A percentile compares a stretch with the other conserved stretches of the same genome.
Evolutionary conservation across 306 rosid genomes (phyloP).

Genomic region (Prunus mongolica): DNA sequence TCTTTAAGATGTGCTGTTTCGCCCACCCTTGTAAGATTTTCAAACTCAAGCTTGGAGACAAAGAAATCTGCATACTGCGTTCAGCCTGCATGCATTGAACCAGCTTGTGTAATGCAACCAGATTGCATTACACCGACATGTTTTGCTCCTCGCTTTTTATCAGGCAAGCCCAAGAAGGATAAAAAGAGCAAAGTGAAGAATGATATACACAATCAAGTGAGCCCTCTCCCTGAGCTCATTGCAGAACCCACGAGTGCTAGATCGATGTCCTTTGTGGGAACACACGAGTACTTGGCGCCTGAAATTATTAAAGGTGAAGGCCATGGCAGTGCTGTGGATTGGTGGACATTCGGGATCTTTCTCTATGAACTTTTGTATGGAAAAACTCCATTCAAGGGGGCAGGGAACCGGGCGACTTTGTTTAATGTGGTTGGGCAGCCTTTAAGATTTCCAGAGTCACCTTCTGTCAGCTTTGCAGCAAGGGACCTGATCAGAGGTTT

Average conservation of each 20-base stretch:
- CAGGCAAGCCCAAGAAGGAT: slow-evolving; percentile 59
- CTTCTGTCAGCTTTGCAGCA: slow-evolving; percentile 91
- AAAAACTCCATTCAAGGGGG: slow-evolving; percentile 89
- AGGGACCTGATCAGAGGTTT: slow-evolving; percentile 90
- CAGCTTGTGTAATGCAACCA: slow-evolving; percentile 78
- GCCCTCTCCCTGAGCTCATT: slow-evolving; percentile 80
- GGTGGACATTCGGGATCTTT: slow-evolving; percentile 99
- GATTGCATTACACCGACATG: slow-evolving; percentile 84
- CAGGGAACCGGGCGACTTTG: slow-evolving; percentile 80
- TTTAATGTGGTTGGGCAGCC: slow-evolving; percentile 95
- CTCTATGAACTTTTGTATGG: slow-evolving; percentile 92
- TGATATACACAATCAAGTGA: slow-evolving; percentile 62
- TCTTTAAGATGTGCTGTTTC: slow-evolving; percentile 86
- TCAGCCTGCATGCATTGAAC: slow-evolving; percentile 80
- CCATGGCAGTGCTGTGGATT: slow-evolving; percentile 97
- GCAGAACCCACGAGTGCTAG: slow-evolving; percentile 92
- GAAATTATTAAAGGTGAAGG: slow-evolving; percentile 97
- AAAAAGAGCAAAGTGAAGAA: slow-evolving; percentile 57
- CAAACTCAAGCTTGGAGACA: slow-evolving; percentile 48
- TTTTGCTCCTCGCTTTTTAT: slow-evolving; percentile 58
- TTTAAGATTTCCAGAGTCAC: slow-evolving; percentile 83
- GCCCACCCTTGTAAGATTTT: slow-evolving; percentile 71
- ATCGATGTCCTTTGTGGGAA: slow-evolving; percentile 96
- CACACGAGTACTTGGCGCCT: slow-evolving; percentile 95
- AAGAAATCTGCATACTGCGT: slow-evolving; percentile 69